Percentiles rank a stretch among this genome's conserved stretches.
phyloP scores from a whole-genome alignment of 306 rosid species.

The Vigna mungo region DNA sequence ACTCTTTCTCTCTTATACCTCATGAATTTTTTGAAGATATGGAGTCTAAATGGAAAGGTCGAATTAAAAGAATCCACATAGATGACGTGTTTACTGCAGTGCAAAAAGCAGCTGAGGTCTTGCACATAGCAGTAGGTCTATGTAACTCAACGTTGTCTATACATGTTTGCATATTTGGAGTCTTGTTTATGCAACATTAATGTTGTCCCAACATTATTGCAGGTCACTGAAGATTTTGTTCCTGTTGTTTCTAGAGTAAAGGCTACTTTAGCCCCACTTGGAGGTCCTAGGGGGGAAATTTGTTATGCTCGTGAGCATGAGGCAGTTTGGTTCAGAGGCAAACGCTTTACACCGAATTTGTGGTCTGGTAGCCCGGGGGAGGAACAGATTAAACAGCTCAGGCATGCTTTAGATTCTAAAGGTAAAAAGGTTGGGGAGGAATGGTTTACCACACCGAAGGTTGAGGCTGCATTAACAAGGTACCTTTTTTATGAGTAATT shows the following conservation, averaged over 20 bases:
- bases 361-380: conserved; percentile 91
- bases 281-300: conserved; percentile 95
- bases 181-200: conserved; percentile 28
- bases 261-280: conserved; percentile 77
- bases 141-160: conserved; percentile 36
- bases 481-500: conserved; percentile 27
- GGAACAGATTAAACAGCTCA: conserved; percentile 83
- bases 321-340: conserved; percentile 98
- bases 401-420: conserved; percentile 90
- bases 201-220: conserved; percentile 38
- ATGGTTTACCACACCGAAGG: conserved; percentile 88
- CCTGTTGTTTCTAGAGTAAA: conserved; percentile 84
- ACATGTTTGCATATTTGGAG: conserved; percentile 35
- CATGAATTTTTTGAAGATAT: conserved; percentile 84
- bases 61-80: conserved; percentile 82
- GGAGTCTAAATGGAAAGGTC: conserved; percentile 92
- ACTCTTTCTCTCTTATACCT: conserved; percentile 75
- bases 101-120: conserved; percentile 77
- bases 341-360: conserved; percentile 70
- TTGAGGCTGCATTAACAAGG: conserved; percentile 90
- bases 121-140: conserved; percentile 76
- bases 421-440: conserved; percentile 94
- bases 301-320: conserved; percentile 85
- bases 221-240: conserved; percentile 86
- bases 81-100: conserved; percentile 71